phyloP scores from a whole-genome alignment of 2,329 filamentous ascomycete species.

The Colletotrichum falcatum region DNA sequence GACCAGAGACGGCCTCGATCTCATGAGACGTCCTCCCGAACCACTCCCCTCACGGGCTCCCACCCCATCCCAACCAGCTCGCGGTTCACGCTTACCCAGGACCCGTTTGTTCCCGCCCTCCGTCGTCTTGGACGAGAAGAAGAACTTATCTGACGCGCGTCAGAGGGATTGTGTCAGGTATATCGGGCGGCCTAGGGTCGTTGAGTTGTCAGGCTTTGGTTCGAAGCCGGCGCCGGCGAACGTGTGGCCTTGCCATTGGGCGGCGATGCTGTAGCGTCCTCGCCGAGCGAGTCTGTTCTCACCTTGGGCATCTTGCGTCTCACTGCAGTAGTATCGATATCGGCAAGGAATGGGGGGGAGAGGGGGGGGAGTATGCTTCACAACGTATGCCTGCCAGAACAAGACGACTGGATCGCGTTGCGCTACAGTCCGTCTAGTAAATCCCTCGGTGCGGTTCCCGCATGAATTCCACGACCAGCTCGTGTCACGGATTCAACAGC shows the following conservation, averaged over 20 bases:
- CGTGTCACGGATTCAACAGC: background rate
- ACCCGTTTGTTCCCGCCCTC: background rate
- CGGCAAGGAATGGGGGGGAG: background rate
- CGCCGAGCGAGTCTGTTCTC: background rate
- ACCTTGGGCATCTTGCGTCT: background rate
- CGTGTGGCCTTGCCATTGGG: slow-evolving; percentile 32
- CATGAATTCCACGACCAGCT: background rate
- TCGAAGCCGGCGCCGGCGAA: background rate
- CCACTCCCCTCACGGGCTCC: too few relatives aligned
- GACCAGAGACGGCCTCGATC: background rate
- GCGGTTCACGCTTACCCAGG: background rate
- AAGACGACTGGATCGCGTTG: background rate
- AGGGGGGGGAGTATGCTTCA: background rate
- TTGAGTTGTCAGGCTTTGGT: slow-evolving; percentile 1
- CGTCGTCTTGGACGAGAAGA: background rate
- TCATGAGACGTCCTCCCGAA: background rate
- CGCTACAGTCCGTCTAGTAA: background rate
- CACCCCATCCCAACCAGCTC: too few relatives aligned
- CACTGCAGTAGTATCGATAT: background rate
- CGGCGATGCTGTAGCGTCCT: slow-evolving; percentile 3
- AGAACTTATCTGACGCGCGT: background rate
- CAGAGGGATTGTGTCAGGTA: background rate
- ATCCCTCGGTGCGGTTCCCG: background rate
- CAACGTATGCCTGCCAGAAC: slow-evolving; percentile 6
- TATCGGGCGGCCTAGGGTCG: background rate